phyloP scores from a whole-genome alignment of 2,329 filamentous ascomycete species.

The Paracoccidioides lutzii region DNA sequence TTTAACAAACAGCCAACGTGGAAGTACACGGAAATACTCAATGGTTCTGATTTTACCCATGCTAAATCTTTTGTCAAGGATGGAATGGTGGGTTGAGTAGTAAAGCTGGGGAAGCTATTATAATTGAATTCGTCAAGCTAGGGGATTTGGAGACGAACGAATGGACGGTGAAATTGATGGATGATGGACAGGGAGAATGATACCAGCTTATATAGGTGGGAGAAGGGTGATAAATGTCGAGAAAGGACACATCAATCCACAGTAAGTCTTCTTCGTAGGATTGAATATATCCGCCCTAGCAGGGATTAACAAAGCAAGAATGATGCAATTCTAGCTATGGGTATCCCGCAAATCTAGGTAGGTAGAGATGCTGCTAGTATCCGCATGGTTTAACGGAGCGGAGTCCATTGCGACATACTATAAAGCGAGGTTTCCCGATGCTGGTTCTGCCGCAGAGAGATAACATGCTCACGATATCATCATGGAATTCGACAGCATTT shows the following conservation, averaged over 20 bases:
- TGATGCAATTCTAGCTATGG: not conserved
- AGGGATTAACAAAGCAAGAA: not conserved
- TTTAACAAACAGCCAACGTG: conserved; percentile 68
- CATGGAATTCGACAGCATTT: not conserved
- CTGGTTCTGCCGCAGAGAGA: not conserved
- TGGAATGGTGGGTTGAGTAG: not conserved
- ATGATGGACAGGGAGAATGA: not conserved
- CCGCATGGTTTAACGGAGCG: not conserved
- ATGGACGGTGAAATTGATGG: not conserved
- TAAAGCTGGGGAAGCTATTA: not conserved
- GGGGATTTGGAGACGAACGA: not conserved
- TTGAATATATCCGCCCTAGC: not conserved
- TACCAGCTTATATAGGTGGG: not conserved
- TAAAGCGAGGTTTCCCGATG: not conserved
- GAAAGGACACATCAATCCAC: not conserved
- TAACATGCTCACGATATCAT: not conserved
- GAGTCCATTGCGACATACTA: not conserved
- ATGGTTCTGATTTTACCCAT: conserved; percentile 55
- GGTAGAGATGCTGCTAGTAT: not conserved
- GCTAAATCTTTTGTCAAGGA: not conserved
- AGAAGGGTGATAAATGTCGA: not conserved
- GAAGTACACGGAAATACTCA: conserved; percentile 62
- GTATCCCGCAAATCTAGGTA: not conserved
- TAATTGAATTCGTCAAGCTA: not conserved
- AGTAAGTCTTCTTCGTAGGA: not conserved